Evolutionary conservation across 2,329 filamentous ascomycete species (phyloP), one percentile per base, ranked within the genome.

Genomic region (Trichoderma guizhouense): DNA sequence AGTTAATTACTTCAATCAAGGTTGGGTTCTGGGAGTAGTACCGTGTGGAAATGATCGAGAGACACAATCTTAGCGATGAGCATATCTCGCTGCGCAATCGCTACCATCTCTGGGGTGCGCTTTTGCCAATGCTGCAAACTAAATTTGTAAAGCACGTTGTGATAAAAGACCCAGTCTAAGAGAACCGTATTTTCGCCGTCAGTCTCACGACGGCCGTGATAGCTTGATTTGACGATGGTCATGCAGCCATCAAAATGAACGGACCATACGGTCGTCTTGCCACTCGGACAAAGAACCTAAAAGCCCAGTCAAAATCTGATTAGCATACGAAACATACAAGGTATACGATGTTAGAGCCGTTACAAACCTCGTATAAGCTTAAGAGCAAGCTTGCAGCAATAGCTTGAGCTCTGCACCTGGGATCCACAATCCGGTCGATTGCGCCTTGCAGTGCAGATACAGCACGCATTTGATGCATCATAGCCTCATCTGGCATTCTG

Each of bases 131-230:
- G 71, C 58, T 72, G 66, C n/a, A 72, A 21, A 9, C 71, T 72
- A 15, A 72, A 71, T 32, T 71, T 72, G 28, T 72, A 72, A 12
- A 72, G 58, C 5, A 72, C 71, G n/a, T 70, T 71, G 34, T 72
- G 71, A 34, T 72, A 72, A 53, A 72, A 72, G 8, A 71, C 60
- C 71, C 71, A 72, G 14, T 72, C 67, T 12, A 72, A n/a, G 11
- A 72, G 66, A 30, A 32, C 26, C 12, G 47, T 9, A 9, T 72
- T 21, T 34, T 72, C 71, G 11, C 71, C 71, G 7, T 55, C 60
- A 28, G 30, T 24, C 24, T 62, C 65, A 30, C 24, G n/a, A 21
- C n/a, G 43, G 21, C 39, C 58, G 39, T 58, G 71, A 30, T 72
- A 61, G 55, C 71, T 57, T 3, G 71, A 71, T 15, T 65, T 70